Percentiles rank a stretch among this genome's conserved stretches.
These are phyloP conservation scores for Quercus dentata DNA, from an alignment of 306 rosid species.

Conservation along the genomic window DNA sequence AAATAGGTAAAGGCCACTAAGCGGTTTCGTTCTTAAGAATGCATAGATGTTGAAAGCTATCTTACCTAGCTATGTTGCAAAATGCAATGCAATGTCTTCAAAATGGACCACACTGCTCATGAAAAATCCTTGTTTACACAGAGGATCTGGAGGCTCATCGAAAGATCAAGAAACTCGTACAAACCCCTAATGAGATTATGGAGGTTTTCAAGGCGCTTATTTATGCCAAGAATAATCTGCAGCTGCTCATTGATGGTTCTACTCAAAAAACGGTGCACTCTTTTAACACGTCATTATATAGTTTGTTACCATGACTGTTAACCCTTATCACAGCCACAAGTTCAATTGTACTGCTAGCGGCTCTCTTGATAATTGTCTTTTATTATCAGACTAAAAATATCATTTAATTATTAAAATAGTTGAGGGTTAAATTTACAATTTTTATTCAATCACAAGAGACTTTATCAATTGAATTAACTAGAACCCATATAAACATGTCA, in stretches of 20 bases:
- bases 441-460: too few relatives aligned
- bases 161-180: background rate
- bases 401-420: rapidly evolving
- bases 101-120: background rate
- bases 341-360: too few relatives aligned
- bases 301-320: too few relatives aligned
- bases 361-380: too few relatives aligned
- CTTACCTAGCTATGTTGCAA: too few relatives aligned
- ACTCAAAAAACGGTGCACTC: background rate
- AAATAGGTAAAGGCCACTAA: slow-evolving; percentile 29
- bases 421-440: rapidly evolving
- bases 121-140: background rate
- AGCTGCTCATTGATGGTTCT: background rate
- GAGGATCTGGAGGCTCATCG: slow-evolving; percentile 7
- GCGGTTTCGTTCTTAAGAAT: too few relatives aligned
- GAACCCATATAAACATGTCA: rapidly evolving
- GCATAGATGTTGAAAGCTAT: too few relatives aligned
- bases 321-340: too few relatives aligned
- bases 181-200: slow-evolving; percentile 16
- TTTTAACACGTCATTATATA: background rate
- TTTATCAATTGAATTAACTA: too few relatives aligned
- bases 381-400: rapidly evolving
- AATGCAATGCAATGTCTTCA: background rate
- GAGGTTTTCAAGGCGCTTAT: slow-evolving; percentile 24
- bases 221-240: slow-evolving; percentile 3